Evolutionary conservation across 2,329 filamentous ascomycete genomes (phyloP).

Genomic region (Botrytis fabae): DNA sequence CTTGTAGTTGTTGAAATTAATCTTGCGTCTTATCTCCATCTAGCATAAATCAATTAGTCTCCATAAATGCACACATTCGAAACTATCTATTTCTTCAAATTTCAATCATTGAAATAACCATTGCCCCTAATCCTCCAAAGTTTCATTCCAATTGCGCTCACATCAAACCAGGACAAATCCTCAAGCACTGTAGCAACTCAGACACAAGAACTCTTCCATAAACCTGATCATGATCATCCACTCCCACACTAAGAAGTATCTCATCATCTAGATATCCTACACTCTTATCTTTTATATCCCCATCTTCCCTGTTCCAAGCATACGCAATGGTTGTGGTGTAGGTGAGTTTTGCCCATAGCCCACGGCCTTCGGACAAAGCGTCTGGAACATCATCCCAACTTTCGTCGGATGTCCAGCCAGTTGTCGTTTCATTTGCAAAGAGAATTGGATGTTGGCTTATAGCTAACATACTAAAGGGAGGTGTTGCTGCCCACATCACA

Average conservation of each 20-base stretch:
- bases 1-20: no score
- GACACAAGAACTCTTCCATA: conserved; percentile 40
- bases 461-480: conserved; percentile 43
- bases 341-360: conserved; percentile 41
- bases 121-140: background rate
- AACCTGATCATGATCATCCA: conserved; percentile 43
- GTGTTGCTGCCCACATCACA: conserved; percentile 42
- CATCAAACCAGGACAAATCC: conserved; percentile 52
- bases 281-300: conserved; percentile 41
- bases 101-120: background rate
- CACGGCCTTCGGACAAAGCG: conserved; percentile 26
- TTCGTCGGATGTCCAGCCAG: conserved; percentile 41
- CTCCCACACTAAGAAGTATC: conserved; percentile 44
- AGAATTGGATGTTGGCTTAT: conserved; percentile 42
- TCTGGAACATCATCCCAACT: conserved; percentile 41
- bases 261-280: conserved; percentile 44
- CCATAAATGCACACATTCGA: background rate
- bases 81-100: background rate
- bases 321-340: conserved; percentile 45
- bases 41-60: background rate
- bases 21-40: background rate
- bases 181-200: conserved; percentile 43
- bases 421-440: conserved; percentile 43
- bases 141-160: background rate
- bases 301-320: conserved; percentile 40